Evolutionary conservation across 352 stramenopile species (phyloP).

Genomic region (Pythium monospermum): DNA sequence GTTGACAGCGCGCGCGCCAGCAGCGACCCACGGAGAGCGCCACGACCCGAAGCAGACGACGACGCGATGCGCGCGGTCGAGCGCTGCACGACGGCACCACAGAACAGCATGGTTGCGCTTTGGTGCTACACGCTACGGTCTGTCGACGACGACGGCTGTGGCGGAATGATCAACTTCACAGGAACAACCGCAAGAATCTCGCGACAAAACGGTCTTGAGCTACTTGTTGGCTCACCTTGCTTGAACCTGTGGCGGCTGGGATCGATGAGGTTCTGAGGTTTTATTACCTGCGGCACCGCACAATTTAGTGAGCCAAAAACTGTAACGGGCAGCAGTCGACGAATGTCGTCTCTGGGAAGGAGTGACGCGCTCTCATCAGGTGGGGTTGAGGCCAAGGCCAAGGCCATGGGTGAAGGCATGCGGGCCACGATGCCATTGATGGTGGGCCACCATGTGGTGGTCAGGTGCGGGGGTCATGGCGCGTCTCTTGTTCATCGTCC

Average conservation of each 20-base stretch:
- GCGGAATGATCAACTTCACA: background rate
- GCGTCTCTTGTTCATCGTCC: no score
- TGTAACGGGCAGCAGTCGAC: no score
- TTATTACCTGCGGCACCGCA: background rate
- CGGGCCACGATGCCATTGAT: no score
- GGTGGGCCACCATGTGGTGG: no score
- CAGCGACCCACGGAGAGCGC: slow-evolving; percentile 2
- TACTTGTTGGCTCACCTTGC: slow-evolving; percentile 1
- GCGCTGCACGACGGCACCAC: slow-evolving; percentile 15
- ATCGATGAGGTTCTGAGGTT: slow-evolving; percentile 3
- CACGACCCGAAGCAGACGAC: background rate
- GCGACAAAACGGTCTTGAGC: background rate
- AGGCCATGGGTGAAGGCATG: no score
- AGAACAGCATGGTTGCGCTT: slow-evolving; percentile 2
- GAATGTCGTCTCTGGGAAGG: no score
- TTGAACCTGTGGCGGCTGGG: slow-evolving; percentile 5
- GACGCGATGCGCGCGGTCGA: background rate
- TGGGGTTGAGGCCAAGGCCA: no score
- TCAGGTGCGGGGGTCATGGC: no score
- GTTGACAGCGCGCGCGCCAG: slow-evolving; percentile 1
- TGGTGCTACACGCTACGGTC: background rate
- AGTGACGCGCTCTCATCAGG: no score
- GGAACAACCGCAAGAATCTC: background rate
- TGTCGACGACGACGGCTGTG: background rate
- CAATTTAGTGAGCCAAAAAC: no score